Evolutionary conservation across 352 stramenopile species (phyloP).

Genomic region (Achlya hypogyna): DNA sequence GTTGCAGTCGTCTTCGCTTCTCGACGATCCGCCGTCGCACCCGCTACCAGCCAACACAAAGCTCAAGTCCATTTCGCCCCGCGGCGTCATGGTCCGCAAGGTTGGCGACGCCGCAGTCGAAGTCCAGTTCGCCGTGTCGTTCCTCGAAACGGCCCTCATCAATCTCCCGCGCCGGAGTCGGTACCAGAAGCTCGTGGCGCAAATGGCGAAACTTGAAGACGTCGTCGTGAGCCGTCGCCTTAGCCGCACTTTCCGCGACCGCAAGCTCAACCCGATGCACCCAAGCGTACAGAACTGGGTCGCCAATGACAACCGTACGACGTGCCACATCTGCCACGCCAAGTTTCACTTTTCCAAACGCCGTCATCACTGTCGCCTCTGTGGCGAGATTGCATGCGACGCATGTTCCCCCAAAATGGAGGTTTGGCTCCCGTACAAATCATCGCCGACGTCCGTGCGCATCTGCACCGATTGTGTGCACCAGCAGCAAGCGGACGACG

Average conservation of each 20-base stretch:
- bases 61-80: constrained; percentile 26
- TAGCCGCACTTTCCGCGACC: constrained; percentile 40
- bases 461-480: constrained; percentile 55
- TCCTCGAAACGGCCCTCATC: constrained; percentile 49
- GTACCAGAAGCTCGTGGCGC: constrained; percentile 45
- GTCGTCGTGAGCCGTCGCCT: constrained; percentile 58
- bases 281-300: constrained; percentile 40
- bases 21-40: constrained; percentile 33
- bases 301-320: constrained; percentile 43
- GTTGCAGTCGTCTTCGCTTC: constrained; percentile 53
- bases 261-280: constrained; percentile 35
- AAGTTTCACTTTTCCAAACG: constrained; percentile 62
- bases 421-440: constrained; percentile 40
- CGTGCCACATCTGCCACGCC: constrained; percentile 50
- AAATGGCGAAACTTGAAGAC: constrained; percentile 56
- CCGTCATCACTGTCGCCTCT: constrained; percentile 69
- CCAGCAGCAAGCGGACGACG: constrained; percentile 25
- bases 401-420: constrained; percentile 78
- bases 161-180: constrained; percentile 44
- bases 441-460: constrained; percentile 45
- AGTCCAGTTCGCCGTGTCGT: constrained; percentile 62
- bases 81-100: constrained; percentile 66
- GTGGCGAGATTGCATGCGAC: constrained; percentile 65
- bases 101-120: constrained; percentile 32
- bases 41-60: constrained; percentile 50